Percentiles rank a stretch among this genome's conserved stretches.
Evolutionary conservation across 2,329 filamentous ascomycete genomes (phyloP).

Genomic region (Bipolaris zeicola): DNA sequence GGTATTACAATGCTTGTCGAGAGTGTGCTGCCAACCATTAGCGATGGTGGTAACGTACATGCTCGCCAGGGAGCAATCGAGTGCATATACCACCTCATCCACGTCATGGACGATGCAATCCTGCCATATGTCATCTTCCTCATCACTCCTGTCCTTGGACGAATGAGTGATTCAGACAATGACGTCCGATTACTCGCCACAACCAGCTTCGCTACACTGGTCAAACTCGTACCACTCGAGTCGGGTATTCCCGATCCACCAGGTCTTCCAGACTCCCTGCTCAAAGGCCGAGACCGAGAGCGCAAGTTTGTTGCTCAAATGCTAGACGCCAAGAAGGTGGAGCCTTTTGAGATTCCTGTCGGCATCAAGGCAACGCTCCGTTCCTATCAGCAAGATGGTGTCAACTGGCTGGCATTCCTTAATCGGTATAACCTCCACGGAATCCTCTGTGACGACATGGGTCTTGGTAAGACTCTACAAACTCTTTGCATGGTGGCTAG

Average conservation of each 20-base stretch:
- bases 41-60: slow-evolving; percentile 84
- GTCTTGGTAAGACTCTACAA: slow-evolving; percentile 94
- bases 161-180: slow-evolving; percentile 98
- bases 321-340: slow-evolving; percentile 94
- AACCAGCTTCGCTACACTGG: slow-evolving; percentile 93
- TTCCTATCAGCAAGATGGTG: slow-evolving; percentile 97
- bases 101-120: slow-evolving; percentile 96
- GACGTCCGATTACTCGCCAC: slow-evolving; percentile 93
- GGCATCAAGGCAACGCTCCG: slow-evolving; percentile 96
- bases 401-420: slow-evolving; percentile 98
- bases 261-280: slow-evolving; percentile 83
- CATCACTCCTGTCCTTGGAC: slow-evolving; percentile 92
- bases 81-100: slow-evolving; percentile 94
- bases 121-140: slow-evolving; percentile 98
- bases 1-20: slow-evolving; percentile 97
- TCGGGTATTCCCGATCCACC: slow-evolving; percentile 97
- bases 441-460: slow-evolving; percentile 99
- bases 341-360: slow-evolving; percentile 90
- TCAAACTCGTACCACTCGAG: slow-evolving; percentile 95
- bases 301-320: slow-evolving; percentile 96
- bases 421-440: slow-evolving; percentile 98
- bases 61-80: slow-evolving; percentile 93
- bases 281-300: slow-evolving; percentile 90
- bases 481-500: slow-evolving; percentile 98
- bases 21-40: slow-evolving; percentile 88